Evolutionary conservation across 2,329 filamentous ascomycete genomes (phyloP).

Genomic region (Ophiocordyceps camponoti-leonardi): DNA sequence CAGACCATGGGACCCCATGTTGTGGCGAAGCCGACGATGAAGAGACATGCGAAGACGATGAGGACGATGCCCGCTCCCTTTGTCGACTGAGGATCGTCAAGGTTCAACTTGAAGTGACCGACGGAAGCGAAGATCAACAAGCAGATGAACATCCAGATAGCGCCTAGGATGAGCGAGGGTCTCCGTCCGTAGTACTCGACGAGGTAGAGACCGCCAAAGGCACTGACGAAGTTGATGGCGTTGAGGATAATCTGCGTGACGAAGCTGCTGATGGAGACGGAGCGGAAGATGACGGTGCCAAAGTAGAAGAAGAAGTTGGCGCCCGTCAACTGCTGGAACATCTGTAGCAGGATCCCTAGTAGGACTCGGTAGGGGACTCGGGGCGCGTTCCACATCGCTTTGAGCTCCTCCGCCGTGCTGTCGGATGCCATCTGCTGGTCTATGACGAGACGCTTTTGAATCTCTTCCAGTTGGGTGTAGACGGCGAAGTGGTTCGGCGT

Average conservation of each 20-base stretch:
- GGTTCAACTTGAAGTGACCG: conserved; percentile 26
- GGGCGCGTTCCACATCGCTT: conserved; percentile 50
- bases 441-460: conserved; percentile 28
- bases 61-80: conserved; percentile 37
- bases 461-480: conserved; percentile 31
- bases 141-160: conserved; percentile 39
- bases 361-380: conserved; percentile 47
- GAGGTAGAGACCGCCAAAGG: conserved; percentile 46
- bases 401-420: conserved; percentile 20
- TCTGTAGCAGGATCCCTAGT: conserved; percentile 44
- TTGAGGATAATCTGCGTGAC: conserved; percentile 51
- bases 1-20: conserved; percentile 57
- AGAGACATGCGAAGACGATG: conserved; percentile 52
- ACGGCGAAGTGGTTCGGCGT: conserved; percentile 25
- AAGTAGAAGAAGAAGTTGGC: conserved; percentile 55
- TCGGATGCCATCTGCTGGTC: conserved; percentile 17
- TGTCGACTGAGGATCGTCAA: conserved; percentile 21
- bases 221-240: conserved; percentile 49
- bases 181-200: conserved; percentile 49
- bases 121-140: conserved; percentile 33
- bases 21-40: conserved; percentile 46
- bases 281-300: conserved; percentile 45
- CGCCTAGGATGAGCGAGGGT: conserved; percentile 43
- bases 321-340: conserved; percentile 51
- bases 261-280: conserved; percentile 51